phyloP scores from a whole-genome alignment of 805 yeast genomes.

The Saturnispora mendoncae region DNA sequence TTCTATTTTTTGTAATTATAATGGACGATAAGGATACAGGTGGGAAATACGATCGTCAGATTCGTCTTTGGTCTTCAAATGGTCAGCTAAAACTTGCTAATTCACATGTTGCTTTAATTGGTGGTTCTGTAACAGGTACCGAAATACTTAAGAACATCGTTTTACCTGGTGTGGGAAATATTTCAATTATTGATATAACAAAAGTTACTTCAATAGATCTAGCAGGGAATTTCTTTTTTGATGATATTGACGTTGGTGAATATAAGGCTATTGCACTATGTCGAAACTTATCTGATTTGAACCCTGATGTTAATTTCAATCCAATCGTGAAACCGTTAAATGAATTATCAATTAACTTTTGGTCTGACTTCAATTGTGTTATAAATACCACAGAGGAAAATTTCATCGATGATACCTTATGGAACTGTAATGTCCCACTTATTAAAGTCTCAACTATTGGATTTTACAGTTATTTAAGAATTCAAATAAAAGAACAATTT shows the following conservation, averaged over 20 bases:
- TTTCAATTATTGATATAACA: conserved; percentile 47
- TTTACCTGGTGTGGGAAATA: conserved; percentile 57
- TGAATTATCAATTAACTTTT: conserved; percentile 21
- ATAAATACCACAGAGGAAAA: conserved; percentile 29
- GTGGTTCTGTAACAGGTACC: conserved; percentile 47
- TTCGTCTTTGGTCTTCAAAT: conserved; percentile 72
- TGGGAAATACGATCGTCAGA: conserved; percentile 73
- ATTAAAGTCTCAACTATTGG: conserved; percentile 47
- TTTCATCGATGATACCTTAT: conserved; percentile 24
- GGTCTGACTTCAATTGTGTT: conserved; percentile 44
- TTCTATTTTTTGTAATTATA: not conserved
- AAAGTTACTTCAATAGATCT: conserved; percentile 36
- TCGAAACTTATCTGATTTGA: conserved; percentile 43
- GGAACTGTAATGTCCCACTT: conserved; percentile 43
- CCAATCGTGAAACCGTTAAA: conserved; percentile 14
- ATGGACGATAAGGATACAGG: conserved; percentile 31
- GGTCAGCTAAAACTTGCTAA: conserved; percentile 61
- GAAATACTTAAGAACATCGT: conserved; percentile 74
- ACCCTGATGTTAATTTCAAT: conserved; percentile 45
- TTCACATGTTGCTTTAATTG: conserved; percentile 54
- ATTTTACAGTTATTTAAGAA: conserved; percentile 52
- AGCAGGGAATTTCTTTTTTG: conserved; percentile 55
- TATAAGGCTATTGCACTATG: conserved; percentile 34
- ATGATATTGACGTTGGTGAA: conserved; percentile 35
- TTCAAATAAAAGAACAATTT: conserved; percentile 49